Conservation (phyloP, 2,329 filamentous ascomycete species). For the Aspergillus sp. region DNA sequence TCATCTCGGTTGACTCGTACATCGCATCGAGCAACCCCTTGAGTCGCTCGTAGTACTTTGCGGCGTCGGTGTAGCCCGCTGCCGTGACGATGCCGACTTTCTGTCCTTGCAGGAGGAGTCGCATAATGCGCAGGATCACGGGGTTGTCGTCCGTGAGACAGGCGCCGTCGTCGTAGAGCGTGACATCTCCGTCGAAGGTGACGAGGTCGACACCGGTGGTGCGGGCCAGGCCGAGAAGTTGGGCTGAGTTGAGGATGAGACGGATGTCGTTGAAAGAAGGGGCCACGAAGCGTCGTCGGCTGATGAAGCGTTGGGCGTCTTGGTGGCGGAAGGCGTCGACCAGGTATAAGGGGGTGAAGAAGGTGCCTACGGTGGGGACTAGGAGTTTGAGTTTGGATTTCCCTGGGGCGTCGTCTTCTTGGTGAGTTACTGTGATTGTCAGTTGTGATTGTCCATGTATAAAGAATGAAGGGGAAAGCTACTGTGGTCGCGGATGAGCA, state of each 20-base stretch:
- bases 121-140: conserved; percentile 68
- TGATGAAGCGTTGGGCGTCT: conserved; percentile 82
- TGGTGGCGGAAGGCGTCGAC: conserved; percentile 91
- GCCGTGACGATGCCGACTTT: conserved; percentile 95
- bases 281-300: conserved; percentile 85
- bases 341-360: conserved; percentile 85
- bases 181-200: conserved; percentile 97
- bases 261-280: conserved; percentile 97
- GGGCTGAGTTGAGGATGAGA: conserved; percentile 89
- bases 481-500: conserved; percentile 91
- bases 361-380: conserved; percentile 86
- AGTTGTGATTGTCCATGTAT: conserved; percentile 3
- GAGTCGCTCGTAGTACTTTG: conserved; percentile 82
- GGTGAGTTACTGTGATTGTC: conserved; percentile 63
- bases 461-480: conserved; percentile 19
- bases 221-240: conserved; percentile 85
- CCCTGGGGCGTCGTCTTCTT: conserved; percentile 63
- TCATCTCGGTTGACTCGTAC: conserved; percentile 60
- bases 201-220: conserved; percentile 75
- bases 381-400: conserved; percentile 91
- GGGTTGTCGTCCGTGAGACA: conserved; percentile 74
- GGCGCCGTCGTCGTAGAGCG: conserved; percentile 87
- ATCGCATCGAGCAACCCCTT: conserved; percentile 84
- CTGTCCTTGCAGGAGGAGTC: conserved; percentile 74
- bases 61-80: conserved; percentile 86